These are phyloP conservation scores for Ophiostoma montium DNA, from an alignment of 2,329 filamentous ascomycete genomes.

Conservation along the genomic window DNA sequence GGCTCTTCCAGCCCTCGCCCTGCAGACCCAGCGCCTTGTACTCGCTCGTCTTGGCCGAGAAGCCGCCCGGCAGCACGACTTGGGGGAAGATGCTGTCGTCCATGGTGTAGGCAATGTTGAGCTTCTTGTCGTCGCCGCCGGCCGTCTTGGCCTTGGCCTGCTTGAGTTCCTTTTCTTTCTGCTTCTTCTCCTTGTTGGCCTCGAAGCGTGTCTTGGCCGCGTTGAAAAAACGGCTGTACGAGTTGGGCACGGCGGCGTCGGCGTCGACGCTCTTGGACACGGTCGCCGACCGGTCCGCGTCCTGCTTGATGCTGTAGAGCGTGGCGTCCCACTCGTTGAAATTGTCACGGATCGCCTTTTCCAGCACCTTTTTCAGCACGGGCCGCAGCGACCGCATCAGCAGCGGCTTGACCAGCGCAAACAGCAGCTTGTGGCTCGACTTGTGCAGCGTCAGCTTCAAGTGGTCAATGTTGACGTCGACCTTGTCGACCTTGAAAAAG, in stretches of 20 bases:
- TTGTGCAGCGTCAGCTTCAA: conserved; percentile 83
- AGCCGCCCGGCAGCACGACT: conserved; percentile 72
- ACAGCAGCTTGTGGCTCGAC: conserved; percentile 88
- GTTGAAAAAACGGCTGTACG: conserved; percentile 71
- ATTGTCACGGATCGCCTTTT: conserved; percentile 77
- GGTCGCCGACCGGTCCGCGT: conserved; percentile 55
- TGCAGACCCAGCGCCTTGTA: conserved; percentile 78
- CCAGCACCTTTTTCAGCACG: conserved; percentile 71
- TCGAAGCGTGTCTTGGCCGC: conserved; percentile 62
- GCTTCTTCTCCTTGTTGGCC: conserved; percentile 63
- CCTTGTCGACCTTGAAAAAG: conserved; percentile 90
- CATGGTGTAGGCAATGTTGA: conserved; percentile 74
- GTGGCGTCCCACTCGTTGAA: conserved; percentile 61
- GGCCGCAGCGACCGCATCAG: conserved; percentile 74
- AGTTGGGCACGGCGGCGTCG: conserved; percentile 56
- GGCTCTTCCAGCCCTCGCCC: conserved; percentile 89
- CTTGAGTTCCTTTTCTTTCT: conserved; percentile 13
- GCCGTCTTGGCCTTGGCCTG: not conserved
- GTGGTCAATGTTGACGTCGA: conserved; percentile 67
- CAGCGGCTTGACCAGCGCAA: conserved; percentile 73
- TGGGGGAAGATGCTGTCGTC: conserved; percentile 83
- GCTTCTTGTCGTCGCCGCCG: conserved; percentile 39
- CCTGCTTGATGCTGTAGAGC: conserved; percentile 64
- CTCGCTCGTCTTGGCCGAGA: conserved; percentile 86
- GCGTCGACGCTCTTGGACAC: conserved; percentile 48